Percentiles rank a stretch among this genome's conserved stretches.
phyloP scores from a whole-genome alignment of 2,329 filamentous ascomycete genomes.

The Moelleriella libera region DNA sequence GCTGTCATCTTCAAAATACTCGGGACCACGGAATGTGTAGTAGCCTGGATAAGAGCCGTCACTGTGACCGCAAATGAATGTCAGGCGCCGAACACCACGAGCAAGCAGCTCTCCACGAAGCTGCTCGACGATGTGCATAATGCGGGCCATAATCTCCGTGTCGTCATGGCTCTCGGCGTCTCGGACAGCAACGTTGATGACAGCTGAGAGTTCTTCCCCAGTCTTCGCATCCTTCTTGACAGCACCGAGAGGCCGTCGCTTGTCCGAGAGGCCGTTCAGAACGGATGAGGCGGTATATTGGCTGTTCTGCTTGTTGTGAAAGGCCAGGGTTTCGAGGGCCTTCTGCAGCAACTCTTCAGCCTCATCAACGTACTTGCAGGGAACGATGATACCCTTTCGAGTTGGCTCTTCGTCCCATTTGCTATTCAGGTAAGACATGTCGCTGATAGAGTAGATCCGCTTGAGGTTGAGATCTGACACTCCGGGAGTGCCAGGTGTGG shows the following conservation, averaged over 20 bases:
- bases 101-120: constrained; percentile 73
- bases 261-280: constrained; percentile 59
- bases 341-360: constrained; percentile 74
- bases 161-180: constrained; percentile 79
- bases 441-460: constrained; percentile 86
- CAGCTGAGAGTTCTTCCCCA: constrained; percentile 72
- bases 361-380: constrained; percentile 87
- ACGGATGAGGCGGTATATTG: constrained; percentile 38
- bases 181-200: constrained; percentile 82
- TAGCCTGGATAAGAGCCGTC: constrained; percentile 93
- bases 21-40: constrained; percentile 93
- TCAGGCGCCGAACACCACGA: constrained; percentile 75
- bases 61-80: constrained; percentile 90
- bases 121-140: constrained; percentile 61
- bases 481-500: constrained; percentile 65
- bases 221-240: constrained; percentile 21
- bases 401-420: constrained; percentile 63
- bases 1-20: constrained; percentile 80
- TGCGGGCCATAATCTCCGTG: constrained; percentile 62
- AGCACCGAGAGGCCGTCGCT: constrained; percentile 39
- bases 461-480: constrained; percentile 49
- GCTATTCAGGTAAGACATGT: constrained; percentile 77
- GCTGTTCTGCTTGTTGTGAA: constrained; percentile 42
- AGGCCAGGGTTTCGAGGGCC: constrained; percentile 72
- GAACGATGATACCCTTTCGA: constrained; percentile 87